Percentiles rank a stretch among this genome's conserved stretches.
phyloP scores from a whole-genome alignment of 176 grass and related monocot species.

The Hsuehochloa calcarea region DNA sequence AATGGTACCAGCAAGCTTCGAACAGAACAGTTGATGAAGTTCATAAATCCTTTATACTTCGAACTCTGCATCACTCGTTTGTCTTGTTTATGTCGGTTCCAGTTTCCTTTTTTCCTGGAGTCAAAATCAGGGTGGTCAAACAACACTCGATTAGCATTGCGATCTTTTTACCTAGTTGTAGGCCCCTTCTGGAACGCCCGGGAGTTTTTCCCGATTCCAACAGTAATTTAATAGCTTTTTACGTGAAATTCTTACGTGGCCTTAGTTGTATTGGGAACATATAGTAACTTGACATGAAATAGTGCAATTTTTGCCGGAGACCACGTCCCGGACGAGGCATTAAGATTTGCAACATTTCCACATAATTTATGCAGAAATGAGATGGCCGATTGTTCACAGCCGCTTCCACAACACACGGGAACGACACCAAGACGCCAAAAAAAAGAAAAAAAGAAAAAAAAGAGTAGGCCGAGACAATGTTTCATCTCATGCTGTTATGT shows the following conservation, averaged over 20 bases:
- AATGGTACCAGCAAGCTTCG: constrained; percentile 27
- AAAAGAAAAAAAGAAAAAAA: too few relatives aligned
- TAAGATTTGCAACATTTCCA: background rate
- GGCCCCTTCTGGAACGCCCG: background rate
- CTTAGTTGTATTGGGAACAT: background rate
- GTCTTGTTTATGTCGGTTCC: background rate
- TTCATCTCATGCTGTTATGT: too few relatives aligned
- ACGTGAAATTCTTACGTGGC: too few relatives aligned
- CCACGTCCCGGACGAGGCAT: background rate
- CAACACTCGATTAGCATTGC: background rate
- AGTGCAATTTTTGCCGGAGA: background rate
- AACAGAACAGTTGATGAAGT: constrained; percentile 26
- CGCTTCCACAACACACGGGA: background rate
- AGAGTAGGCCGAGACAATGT: too few relatives aligned
- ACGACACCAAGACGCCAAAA: background rate
- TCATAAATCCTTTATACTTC: constrained; percentile 31
- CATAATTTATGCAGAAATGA: background rate
- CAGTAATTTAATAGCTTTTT: too few relatives aligned
- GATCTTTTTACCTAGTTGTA: background rate
- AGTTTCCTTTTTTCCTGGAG: background rate
- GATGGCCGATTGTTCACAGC: background rate
- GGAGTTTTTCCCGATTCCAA: too few relatives aligned
- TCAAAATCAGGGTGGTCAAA: background rate
- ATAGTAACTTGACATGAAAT: background rate
- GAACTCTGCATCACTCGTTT: background rate